Percentiles rank a stretch among this genome's conserved stretches.
phyloP scores from a whole-genome alignment of 2,329 filamentous ascomycete species.

The Biscogniauxia sp. region DNA sequence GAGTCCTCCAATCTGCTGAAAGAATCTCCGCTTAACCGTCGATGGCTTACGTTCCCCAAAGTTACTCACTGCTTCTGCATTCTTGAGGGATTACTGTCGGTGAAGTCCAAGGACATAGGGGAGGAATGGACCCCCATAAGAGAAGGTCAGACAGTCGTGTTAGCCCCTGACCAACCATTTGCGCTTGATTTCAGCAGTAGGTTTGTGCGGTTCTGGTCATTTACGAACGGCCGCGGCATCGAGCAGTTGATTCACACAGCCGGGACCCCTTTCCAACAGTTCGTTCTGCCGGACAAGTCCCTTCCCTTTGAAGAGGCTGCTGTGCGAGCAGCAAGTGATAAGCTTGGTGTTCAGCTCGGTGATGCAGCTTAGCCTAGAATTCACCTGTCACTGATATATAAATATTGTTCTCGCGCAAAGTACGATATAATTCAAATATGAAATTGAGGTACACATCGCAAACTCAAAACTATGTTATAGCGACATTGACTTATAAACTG shows the following conservation, averaged over 20 bases:
- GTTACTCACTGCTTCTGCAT: slow-evolving; percentile 54
- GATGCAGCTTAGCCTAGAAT: not conserved
- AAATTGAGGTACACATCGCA: no score
- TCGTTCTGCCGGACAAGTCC: not conserved
- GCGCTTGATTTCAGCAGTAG: slow-evolving; percentile 42
- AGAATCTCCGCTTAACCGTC: slow-evolving; percentile 1
- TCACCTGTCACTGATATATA: no score
- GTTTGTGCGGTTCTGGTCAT: slow-evolving; percentile 46
- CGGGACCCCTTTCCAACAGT: not conserved
- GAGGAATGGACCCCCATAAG: slow-evolving; percentile 33
- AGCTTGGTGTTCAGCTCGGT: not conserved
- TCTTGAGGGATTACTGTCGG: slow-evolving; percentile 43
- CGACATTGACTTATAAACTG: no score
- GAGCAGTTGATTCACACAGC: slow-evolving; percentile 32
- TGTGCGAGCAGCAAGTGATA: not conserved
- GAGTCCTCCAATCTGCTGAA: slow-evolving; percentile 30
- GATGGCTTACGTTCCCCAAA: slow-evolving; percentile 40
- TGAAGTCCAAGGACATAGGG: slow-evolving; percentile 36
- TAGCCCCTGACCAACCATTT: slow-evolving; percentile 47
- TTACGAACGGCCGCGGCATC: slow-evolving; percentile 48
- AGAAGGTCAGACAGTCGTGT: slow-evolving; percentile 48
- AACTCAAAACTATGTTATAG: no score
- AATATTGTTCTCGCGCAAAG: no score
- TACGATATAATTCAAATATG: no score
- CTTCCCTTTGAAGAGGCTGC: not conserved